These are phyloP conservation scores for Digitaria exilis DNA, from an alignment of 202 grass and related monocot species.

Conservation along the genomic window DNA sequence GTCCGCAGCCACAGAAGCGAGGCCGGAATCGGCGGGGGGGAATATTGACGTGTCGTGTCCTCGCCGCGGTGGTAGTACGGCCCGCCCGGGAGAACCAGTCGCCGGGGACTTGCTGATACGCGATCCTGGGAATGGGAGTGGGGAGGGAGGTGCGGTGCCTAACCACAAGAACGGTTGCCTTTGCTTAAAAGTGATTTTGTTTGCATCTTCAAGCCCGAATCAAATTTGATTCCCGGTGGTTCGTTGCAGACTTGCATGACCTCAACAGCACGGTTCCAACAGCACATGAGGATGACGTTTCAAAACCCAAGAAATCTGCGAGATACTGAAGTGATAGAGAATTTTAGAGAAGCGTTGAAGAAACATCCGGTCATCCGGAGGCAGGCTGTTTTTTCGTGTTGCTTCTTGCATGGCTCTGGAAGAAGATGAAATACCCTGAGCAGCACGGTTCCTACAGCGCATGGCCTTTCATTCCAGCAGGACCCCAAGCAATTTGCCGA, in stretches of 20 bases:
- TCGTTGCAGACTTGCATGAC: not conserved
- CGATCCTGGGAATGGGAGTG: not conserved
- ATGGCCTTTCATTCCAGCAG: not conserved
- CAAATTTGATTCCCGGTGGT: not conserved
- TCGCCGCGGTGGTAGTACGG: not conserved
- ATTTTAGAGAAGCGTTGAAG: not conserved
- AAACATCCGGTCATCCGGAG: not conserved
- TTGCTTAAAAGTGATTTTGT: constrained; percentile 25
- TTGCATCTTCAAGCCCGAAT: not conserved
- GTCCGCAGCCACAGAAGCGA: not conserved
- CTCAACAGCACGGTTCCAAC: not conserved
- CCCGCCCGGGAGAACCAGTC: not conserved
- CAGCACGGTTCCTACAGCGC: not conserved
- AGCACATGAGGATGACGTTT: not conserved
- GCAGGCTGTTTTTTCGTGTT: not conserved
- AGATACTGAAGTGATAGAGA: not conserved
- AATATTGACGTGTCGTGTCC: constrained; percentile 44
- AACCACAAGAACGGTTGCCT: constrained; percentile 4
- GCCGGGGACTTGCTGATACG: constrained; percentile 8
- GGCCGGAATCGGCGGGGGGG: not conserved
- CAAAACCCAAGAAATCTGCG: not conserved
- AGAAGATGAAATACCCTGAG: not conserved
- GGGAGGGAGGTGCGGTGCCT: not conserved
- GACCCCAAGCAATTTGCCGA: not conserved
- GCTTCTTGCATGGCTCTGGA: not conserved